These are phyloP conservation scores for Cenococcum geophilum DNA, from an alignment of 495 filamentous ascomycete species.

Conservation along the genomic window DNA sequence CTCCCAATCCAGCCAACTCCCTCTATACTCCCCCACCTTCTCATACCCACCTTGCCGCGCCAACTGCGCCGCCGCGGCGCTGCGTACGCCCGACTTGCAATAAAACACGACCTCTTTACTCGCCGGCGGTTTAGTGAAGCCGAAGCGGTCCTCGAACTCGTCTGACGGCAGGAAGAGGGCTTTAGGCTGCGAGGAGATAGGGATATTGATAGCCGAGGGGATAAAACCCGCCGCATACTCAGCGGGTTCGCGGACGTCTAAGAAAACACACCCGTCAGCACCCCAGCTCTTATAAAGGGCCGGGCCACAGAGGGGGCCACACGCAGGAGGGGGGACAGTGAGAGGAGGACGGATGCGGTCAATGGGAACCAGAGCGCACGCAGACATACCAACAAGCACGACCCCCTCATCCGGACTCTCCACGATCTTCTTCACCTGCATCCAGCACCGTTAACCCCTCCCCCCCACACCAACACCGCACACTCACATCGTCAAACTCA, in stretches of 20 bases:
- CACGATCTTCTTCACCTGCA: not conserved
- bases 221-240: conserved; percentile 71
- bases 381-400: conserved; percentile 36
- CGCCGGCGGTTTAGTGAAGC: conserved; percentile 55
- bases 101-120: conserved; percentile 72
- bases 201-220: conserved; percentile 69
- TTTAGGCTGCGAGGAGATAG: conserved; percentile 69
- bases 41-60: conserved; percentile 71
- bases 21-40: conserved; percentile 70
- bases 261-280: not conserved
- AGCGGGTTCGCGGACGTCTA: conserved; percentile 77
- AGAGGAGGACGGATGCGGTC: too few species aligned
- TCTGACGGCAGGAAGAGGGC: conserved; percentile 63
- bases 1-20: conserved; percentile 88
- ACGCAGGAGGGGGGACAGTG: too few species aligned
- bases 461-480: not conserved
- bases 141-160: conserved; percentile 72
- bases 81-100: conserved; percentile 85
- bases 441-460: not conserved
- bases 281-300: too few species aligned
- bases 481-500: conserved; percentile 22
- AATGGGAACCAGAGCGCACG: too few species aligned
- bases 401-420: conserved; percentile 29
- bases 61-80: conserved; percentile 70
- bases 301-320: too few species aligned